Base-by-base conservation (phyloP, 768 basidiomycete genomes). In the Mycena maculata region DNA sequence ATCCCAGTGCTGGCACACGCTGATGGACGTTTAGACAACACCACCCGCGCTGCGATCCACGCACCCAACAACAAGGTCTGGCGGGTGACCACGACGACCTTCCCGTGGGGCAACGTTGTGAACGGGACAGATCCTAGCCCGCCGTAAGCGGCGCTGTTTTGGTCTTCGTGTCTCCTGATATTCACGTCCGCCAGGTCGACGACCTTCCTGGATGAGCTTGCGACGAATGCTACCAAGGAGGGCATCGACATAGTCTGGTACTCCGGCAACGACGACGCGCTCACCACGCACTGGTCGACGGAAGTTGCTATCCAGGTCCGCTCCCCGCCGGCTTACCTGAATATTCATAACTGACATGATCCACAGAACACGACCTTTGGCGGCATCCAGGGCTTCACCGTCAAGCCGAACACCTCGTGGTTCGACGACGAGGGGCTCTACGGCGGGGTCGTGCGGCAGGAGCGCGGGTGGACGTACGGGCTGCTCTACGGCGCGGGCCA, bases 31-130 rank as follows among this genome's bases (percentile, higher is more conserved):
- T 16, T 31, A 65, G 88, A 90, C 68, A 79, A 82, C 52, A 80
- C 74, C 41, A 87, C 85, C 23, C 81, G 86, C 49, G 76, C 83
- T 28, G 91, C 90, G 0, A 74, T 92, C 20, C 90, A 92, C 75
- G 90, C 91, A 2, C 91, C 91, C 5, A 85, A 81, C 10, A 90
- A 84, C 36, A 60, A 60, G 69, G 73, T 85, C 55, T 86, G 85
- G 85, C 30, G 30, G 6, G 57, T 58, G 11, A 58, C 57, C 15
- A 47, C 57, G 13, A 60, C 22, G 13, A 62, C 50, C 7, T 58
- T 47, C 31, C 18, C 57, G 28, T 58, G 57, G 57, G 44, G 44
- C 13, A 58, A 58, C 31, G 31, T 36, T 31, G 44, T 33, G 44
- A 22, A 33, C 16, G 57, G 57, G 27, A 47, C 57, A 22, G 57